Evolutionary conservation across 1,284 basidiomycete species (phyloP), one percentile per base, ranked within the genome.

Genomic region (Fomitiporia mediterranea): DNA sequence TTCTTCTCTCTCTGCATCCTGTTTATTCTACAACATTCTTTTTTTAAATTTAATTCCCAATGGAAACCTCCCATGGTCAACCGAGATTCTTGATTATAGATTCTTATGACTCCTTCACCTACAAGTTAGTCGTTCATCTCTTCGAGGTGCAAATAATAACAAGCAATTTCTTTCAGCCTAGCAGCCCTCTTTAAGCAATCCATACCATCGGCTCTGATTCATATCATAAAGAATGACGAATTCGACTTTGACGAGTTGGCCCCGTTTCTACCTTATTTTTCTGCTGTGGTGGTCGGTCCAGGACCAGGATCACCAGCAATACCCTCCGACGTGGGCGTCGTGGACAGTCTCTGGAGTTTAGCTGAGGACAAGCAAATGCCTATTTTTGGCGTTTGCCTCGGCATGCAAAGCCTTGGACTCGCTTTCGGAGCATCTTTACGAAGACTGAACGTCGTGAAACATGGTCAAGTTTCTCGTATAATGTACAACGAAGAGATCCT

Each of bases 361-460:
- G 62, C 74, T 7, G 75, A 79, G 15, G 65, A 70, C 6, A 63
- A 76, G 32, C 56, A 89, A 30, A 63, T 89, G 1, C 92, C 92
- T 1, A 79, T 92, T 40, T 88, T 95, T 59, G 92, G 92, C 2
- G 86, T 98, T 2, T 98, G 95, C 66, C 78, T 98, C 9, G 96
- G 96, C 0, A 81, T 95, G 54, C 96, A 98, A 69, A 95, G 94
- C 57, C 78, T 98, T 34, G 90, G 83, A 0, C 76, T 89, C 6
- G 86, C 86, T 51, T 84, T 82, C 62, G 94, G 93, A 9, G 94
- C 84, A 8, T 65, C 68, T 34, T 64, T 85, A 19, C 70, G 74
- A 57, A 72, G 77, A 58, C 66, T 84, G 53, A 63, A 72, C 8
- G 74, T 81, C 44, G 86, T 89, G 23, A 89, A 89, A 60, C 94